Evolutionary conservation across 257 asterid species (phyloP), one percentile per base, ranked within the genome.

Genomic region (Fraxinus cuspidata): DNA sequence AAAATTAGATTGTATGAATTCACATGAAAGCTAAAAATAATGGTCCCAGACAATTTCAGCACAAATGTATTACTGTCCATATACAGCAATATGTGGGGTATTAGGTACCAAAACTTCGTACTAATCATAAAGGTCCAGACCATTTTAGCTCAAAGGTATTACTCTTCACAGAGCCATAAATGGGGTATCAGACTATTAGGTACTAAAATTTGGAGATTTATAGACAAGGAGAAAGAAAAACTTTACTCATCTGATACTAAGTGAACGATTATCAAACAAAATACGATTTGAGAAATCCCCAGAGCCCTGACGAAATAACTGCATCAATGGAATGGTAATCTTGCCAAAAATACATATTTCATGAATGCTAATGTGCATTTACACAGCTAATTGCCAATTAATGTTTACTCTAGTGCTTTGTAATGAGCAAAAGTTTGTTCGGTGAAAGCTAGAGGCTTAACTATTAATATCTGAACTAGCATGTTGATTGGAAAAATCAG

Each of bases 401-500:
- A 47, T 44, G 65, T 77, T 31, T 21, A 49, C 29, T 27, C 2
- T 23, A 16, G 69, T 10, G 27, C 42, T 12, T 19, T 7, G 23
- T 53, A 53, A 19, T n/a, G 23, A 53, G 27, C 63, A 53, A 19
- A 53, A 13, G 63, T 19, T 18, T 18, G 63, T 5, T 18, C 27
- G 77, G 77, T 60, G 38, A 38, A 15, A 5, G 21, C 76, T 35
- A 28, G 25, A 53, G 60, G 60, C 60, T 28, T 74, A 42, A 71
- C 42, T 69, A 76, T 73, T 25, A 56, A 40, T n/a, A 76, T 28
- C 60, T 35, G 73, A 72, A 58, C 23, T 9, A 37, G 25, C 8
- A 38, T 49, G 68, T 9, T 31, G 21, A 15, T 49, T 5, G n/a
- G 34, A 68, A 34, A 47, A 32, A 44, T 28, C 58, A 69, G 31